Base-by-base conservation (phyloP, 1,284 basidiomycete species). In the Rhodotorula sp. region DNA sequence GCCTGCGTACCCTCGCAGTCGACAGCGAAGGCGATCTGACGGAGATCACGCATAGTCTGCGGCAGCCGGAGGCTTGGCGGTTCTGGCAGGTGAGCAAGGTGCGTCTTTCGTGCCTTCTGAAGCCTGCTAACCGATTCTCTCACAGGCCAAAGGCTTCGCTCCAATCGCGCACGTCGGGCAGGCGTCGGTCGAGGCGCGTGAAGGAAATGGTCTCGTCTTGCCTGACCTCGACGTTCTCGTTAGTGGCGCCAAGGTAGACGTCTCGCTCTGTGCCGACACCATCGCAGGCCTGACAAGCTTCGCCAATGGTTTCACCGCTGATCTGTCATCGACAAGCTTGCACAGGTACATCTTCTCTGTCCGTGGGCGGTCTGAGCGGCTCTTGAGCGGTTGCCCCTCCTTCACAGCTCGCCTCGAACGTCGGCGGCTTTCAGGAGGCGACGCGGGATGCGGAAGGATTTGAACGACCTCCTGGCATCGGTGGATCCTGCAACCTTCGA, bases 401-500 rank as follows among this genome's bases (percentile, higher is more conserved):
- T n/a, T 1, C 46, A 44, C 51, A 22, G 46, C 9, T 26, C 26
- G 5, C 18, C 11, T 10, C 52, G 20, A 26, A 5, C 13, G 13
- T 11, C 57, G 10, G 44, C 51, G 1, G 44, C 4, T 0, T 34
- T 40, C 1, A 31, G 16, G 7, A 47, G 52, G 11, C 57, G 59
- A 2, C 13, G 24, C 1, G 26, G 62, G 2, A 26, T 58, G 2
- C 54, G 34, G 13, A 58, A 47, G 31, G 40, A 34, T 11, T 57
- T 63, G 3, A 46, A 40, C 10, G 73, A 76, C 52, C 50, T 77
- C 1, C 65, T 76, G 18, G 90, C 86, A 63, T 91, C 90, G 24
- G 81, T 97, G 34, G 93, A 96, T 68, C 88, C 94, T 66, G 80
- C 89, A 48, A 91, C 93, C 0, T 97, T 96, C 81, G 85, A 82